Percentiles rank a stretch among this genome's conserved stretches.
Evolutionary conservation across 2,329 filamentous ascomycete species (phyloP).

Genomic region (Colletotrichum euphorbiae): DNA sequence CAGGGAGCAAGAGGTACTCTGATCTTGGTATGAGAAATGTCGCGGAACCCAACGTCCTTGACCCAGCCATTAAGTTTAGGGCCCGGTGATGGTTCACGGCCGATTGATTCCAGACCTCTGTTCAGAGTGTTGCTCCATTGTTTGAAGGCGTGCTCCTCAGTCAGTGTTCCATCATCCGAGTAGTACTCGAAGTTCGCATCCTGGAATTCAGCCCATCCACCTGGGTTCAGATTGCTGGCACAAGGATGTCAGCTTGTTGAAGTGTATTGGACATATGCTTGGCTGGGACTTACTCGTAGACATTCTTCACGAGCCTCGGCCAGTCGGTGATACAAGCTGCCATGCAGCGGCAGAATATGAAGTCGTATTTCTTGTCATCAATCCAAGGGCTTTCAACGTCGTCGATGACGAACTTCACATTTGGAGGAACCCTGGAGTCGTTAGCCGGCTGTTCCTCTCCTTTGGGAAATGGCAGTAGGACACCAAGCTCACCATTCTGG

Average conservation of each 20-base stretch:
- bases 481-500: slow-evolving; percentile 42
- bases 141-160: slow-evolving; percentile 13
- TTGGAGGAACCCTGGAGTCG: slow-evolving; percentile 45
- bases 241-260: neutral
- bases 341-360: slow-evolving; percentile 52
- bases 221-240: slow-evolving; percentile 48
- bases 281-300: slow-evolving; percentile 42
- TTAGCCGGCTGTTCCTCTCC: neutral
- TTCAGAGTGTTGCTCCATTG: slow-evolving; percentile 42
- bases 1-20: slow-evolving; percentile 52
- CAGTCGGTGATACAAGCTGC: slow-evolving; percentile 49
- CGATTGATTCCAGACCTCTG: slow-evolving; percentile 44
- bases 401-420: slow-evolving; percentile 52
- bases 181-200: slow-evolving; percentile 41
- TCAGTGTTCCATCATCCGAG: slow-evolving; percentile 43
- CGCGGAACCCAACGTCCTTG: slow-evolving; percentile 51
- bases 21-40: slow-evolving; percentile 47
- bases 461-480: too few relatives aligned
- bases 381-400: slow-evolving; percentile 48
- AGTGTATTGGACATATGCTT: too few relatives aligned
- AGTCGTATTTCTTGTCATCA: slow-evolving; percentile 46
- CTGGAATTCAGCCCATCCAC: slow-evolving; percentile 48
- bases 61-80: slow-evolving; percentile 44
- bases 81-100: slow-evolving; percentile 39
- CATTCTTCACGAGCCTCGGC: slow-evolving; percentile 42